Base-by-base conservation (phyloP, 345 rosid species). In the Jatropha curcas region DNA sequence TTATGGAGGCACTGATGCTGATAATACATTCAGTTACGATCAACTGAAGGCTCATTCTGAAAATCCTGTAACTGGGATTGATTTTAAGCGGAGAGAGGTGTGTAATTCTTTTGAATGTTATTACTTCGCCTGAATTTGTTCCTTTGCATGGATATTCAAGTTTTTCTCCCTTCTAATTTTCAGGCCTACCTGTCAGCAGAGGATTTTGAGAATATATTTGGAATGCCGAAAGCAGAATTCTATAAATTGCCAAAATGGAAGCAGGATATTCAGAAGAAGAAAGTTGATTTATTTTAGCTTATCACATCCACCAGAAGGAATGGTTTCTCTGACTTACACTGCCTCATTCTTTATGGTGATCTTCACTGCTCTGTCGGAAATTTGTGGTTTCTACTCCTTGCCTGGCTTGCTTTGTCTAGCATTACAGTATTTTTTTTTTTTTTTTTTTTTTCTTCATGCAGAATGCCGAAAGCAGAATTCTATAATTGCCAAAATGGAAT, bases 11-110 rank as follows among this genome's bases (percentile, higher is more conserved):
- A 67, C 69, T 67, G 77, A 72, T 59, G 65, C 69, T 67, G 77
- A 72, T 59, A 78, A 72, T 41, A 88, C 85, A 35, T 96, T 90
- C 92, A 85, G 87, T 67, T 96, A 96, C 65, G 97, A 88, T 67
- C 95, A 86, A 78, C 88, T 96, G 79, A 91, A 82, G 82, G 89
- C 96, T 67, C 90, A 82, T 77, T 93, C 99, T 37, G 95, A 87
- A 39, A 88, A 89, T 70, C 95, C 98, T 7, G 99, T 88, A 31
- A 88, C 87, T 39, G 94, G 98, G 78, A 91, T 96, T 52, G 99
- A 96, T 81, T 90, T 86, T 76, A 96, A 90, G 67, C 79, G 89
- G 77, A 89, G 98, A 86, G 99, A 96, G 98, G 99, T 96, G 57
- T 13, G 59, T 60, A 45, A 91, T 83, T 19, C 12, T 24, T 25